These are phyloP conservation scores for Isoetes taiwanensis DNA, from an alignment of 75 land plant genomes.

Conservation along the genomic window DNA sequence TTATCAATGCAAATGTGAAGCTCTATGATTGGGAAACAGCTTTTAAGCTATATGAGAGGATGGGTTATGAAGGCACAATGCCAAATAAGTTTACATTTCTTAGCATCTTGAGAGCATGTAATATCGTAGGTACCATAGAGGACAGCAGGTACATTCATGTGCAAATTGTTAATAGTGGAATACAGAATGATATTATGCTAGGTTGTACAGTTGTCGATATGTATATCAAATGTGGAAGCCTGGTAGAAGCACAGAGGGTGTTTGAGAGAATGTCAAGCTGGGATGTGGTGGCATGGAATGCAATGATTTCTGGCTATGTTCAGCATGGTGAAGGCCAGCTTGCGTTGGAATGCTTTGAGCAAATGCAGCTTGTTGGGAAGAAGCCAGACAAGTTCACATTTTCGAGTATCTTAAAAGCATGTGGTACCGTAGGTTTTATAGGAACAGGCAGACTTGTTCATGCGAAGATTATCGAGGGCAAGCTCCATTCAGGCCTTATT, in stretches of 20 bases:
- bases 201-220: conserved; percentile 9
- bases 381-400: conserved; percentile 8
- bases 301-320: conserved; percentile 8
- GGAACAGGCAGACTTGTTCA: conserved; percentile 30
- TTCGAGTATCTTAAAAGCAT: conserved; percentile 1
- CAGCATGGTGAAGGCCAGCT: conserved; percentile 6
- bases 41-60: conserved; percentile 3
- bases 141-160: conserved; percentile 8
- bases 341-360: conserved; percentile 2
- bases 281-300: conserved; percentile 17
- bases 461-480: conserved; percentile 18
- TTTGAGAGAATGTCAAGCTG: conserved; percentile 8
- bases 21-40: neutral
- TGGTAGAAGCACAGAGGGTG: neutral
- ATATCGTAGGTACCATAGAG: conserved; percentile 3
- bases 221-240: conserved; percentile 9
- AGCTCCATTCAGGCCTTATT: conserved; percentile 26
- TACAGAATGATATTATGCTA: neutral
- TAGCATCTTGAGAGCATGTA: conserved; percentile 7
- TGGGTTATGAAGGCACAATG: neutral
- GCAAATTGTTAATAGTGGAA: neutral
- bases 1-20: neutral
- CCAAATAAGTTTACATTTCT: neutral
- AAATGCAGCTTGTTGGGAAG: conserved; percentile 3
- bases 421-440: no score